A percentile compares a stretch with the other conserved stretches of the same genome.
Evolutionary conservation across 139 green algal genomes (phyloP).

Genomic region (Edaphochlamys debaryana): DNA sequence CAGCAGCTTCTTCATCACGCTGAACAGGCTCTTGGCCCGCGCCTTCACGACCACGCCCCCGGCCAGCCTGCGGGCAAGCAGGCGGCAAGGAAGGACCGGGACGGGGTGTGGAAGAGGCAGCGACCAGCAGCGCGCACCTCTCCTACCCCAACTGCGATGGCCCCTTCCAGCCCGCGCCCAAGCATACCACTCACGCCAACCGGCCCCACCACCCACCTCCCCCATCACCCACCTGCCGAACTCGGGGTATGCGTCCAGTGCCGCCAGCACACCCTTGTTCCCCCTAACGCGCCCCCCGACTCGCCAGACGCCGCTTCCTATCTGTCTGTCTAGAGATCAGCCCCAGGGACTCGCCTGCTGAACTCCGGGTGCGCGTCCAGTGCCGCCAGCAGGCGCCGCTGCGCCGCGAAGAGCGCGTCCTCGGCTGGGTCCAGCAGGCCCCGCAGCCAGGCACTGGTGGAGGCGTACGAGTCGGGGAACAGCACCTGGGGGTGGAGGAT

Average conservation of each 20-base stretch:
- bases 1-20: conserved; percentile 95
- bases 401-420: conserved; percentile 62
- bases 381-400: conserved; percentile 61
- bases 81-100: too few species aligned
- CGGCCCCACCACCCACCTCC: background rate
- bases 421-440: conserved; percentile 55
- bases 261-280: conserved; percentile 52
- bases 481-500: conserved; percentile 65
- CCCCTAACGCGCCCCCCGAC: conserved; percentile 39
- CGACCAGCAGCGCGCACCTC: too few species aligned
- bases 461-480: conserved; percentile 84
- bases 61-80: too few species aligned
- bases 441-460: conserved; percentile 76
- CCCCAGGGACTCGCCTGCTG: too few species aligned
- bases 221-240: conserved; percentile 62
- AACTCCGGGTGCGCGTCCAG: conserved; percentile 69
- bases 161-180: too few species aligned
- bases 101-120: too few species aligned
- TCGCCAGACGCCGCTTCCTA: conserved; percentile 60
- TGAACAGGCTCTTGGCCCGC: conserved; percentile 90
- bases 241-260: conserved; percentile 59
- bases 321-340: too few species aligned
- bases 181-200: background rate
- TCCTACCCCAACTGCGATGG: too few species aligned
- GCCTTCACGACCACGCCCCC: conserved; percentile 26